Conservation (phyloP, 1,284 basidiomycete species). For the Cutaneotrichosporon cutaneum region DNA sequence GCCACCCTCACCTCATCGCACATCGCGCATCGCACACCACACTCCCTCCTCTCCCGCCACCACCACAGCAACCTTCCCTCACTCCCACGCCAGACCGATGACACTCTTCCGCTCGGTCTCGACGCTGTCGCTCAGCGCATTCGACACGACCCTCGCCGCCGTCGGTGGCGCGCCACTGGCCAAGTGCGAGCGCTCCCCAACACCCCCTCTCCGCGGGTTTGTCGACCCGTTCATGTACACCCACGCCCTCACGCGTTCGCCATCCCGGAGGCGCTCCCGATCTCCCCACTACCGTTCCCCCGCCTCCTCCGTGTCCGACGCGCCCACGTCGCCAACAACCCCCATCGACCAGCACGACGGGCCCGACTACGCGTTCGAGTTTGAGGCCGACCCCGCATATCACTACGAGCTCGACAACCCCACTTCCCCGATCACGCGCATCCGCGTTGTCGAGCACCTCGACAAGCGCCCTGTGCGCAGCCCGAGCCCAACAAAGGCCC, state of each 20-base stretch:
- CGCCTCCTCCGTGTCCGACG: not conserved
- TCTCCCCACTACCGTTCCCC: not conserved
- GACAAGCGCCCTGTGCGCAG: not conserved
- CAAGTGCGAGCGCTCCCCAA: slow-evolving; percentile 6
- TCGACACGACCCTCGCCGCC: slow-evolving; percentile 7
- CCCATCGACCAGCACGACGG: not conserved
- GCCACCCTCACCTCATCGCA: not conserved
- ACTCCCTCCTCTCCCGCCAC: not conserved
- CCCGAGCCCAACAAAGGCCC: not conserved
- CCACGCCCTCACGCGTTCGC: not conserved
- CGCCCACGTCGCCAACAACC: not conserved
- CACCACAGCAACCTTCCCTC: too few relatives aligned
- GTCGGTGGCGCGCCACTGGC: slow-evolving; percentile 1
- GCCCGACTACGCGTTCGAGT: not conserved
- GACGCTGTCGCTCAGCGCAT: slow-evolving; percentile 15
- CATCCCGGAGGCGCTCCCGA: not conserved
- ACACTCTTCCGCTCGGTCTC: slow-evolving; percentile 9
- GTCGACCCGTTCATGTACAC: not conserved
- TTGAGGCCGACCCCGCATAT: not conserved
- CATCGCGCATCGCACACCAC: not conserved
- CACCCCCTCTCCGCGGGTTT: not conserved
- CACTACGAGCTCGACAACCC: not conserved
- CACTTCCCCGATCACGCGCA: not conserved
- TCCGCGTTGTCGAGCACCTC: not conserved
- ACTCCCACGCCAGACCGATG: slow-evolving; percentile 1